A percentile compares a stretch with the other conserved stretches of the same genome.
These are phyloP conservation scores for Curvularia sp. DNA, from an alignment of 2,329 filamentous ascomycete genomes.

Conservation along the genomic window DNA sequence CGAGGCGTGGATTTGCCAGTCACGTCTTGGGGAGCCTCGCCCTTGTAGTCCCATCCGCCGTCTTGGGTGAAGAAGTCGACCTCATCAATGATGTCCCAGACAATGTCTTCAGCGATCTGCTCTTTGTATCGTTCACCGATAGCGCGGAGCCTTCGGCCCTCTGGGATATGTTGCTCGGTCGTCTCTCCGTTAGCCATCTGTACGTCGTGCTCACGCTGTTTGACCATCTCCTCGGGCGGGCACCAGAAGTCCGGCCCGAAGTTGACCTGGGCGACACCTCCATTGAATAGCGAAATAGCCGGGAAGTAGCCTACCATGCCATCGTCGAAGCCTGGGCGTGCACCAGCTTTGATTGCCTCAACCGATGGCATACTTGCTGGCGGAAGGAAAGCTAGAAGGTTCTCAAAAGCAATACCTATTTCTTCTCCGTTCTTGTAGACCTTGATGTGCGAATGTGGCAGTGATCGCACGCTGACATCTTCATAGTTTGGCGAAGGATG, in stretches of 20 bases:
- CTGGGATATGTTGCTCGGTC: constrained; percentile 26
- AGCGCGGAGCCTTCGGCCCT: constrained; percentile 59
- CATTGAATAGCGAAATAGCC: constrained; percentile 88
- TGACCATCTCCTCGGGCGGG: constrained; percentile 70
- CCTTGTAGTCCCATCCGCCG: constrained; percentile 54
- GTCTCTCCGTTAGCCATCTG: constrained; percentile 38
- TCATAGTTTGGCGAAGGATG: constrained; percentile 77
- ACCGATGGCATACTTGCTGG: constrained; percentile 79
- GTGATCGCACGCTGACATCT: constrained; percentile 77
- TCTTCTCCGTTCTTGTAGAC: constrained; percentile 91
- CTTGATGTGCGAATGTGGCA: constrained; percentile 85
- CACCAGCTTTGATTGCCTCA: constrained; percentile 73
- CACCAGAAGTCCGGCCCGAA: constrained; percentile 95
- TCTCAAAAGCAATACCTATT: constrained; percentile 86
- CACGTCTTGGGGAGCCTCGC: constrained; percentile 43
- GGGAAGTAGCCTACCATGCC: constrained; percentile 96
- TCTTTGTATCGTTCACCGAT: constrained; percentile 84
- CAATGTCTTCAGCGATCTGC: constrained; percentile 91
- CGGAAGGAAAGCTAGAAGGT: constrained; percentile 88
- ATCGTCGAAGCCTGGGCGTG: constrained; percentile 87
- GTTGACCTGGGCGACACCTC: constrained; percentile 89
- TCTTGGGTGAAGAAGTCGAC: constrained; percentile 87
- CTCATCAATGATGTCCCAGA: constrained; percentile 94
- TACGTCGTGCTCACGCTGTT: constrained; percentile 46
- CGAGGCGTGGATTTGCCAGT: constrained; percentile 47